Percentiles rank a stretch among this genome's conserved stretches.
Evolutionary conservation across 2,329 filamentous ascomycete species (phyloP).

Genomic region (Aspergillus spinulosporus): DNA sequence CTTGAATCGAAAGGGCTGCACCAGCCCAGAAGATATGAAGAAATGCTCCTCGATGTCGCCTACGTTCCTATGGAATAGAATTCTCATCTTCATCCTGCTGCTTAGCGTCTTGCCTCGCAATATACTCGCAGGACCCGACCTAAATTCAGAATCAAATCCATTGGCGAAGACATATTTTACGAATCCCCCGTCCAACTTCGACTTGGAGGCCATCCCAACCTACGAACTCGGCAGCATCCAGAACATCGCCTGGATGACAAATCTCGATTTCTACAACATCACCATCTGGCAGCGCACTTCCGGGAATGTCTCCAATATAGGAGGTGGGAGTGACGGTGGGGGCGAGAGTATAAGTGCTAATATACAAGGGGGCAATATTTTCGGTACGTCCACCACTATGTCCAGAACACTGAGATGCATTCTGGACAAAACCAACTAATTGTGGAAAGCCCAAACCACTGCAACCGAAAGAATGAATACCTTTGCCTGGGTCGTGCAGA

Average conservation of each 20-base stretch:
- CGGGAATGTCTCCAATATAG: neutral
- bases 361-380: slow-evolving; percentile 5
- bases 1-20: neutral
- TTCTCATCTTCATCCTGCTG: neutral
- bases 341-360: neutral
- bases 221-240: neutral
- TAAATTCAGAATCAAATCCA: neutral
- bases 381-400: slow-evolving; percentile 2
- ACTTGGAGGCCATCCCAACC: neutral
- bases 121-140: neutral
- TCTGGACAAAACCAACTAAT: neutral
- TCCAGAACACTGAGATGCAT: neutral
- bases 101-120: neutral
- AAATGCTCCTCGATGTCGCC: neutral
- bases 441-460: slow-evolving; percentile 4
- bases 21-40: neutral
- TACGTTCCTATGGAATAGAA: neutral
- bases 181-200: neutral
- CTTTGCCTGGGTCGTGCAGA: slow-evolving; percentile 13
- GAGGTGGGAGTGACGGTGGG: neutral
- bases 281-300: slow-evolving; percentile 5
- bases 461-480: neutral
- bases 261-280: slow-evolving; percentile 8
- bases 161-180: neutral
- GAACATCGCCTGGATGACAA: slow-evolving; percentile 9